Percentiles rank a stretch among this genome's conserved stretches.
Conservation (phyloP, 306 rosid species). For the Argentina anserina region DNA sequence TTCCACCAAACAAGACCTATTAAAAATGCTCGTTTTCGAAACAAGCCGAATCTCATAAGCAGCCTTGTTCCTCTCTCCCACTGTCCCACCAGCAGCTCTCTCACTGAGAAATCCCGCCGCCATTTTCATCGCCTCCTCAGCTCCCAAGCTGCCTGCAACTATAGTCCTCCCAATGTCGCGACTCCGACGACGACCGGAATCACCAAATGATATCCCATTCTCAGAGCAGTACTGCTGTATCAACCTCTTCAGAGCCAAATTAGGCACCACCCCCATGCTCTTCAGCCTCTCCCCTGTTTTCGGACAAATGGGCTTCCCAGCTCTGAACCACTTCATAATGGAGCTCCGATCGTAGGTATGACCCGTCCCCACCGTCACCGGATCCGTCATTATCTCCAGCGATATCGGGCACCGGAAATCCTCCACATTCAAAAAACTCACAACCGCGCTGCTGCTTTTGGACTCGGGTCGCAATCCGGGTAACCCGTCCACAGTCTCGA, state of each 20-base stretch:
- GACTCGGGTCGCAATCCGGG: slow-evolving; percentile 27
- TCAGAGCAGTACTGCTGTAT: slow-evolving; percentile 49
- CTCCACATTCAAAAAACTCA: slow-evolving; percentile 40
- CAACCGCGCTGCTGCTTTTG: slow-evolving; percentile 9
- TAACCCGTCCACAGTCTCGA: slow-evolving; percentile 40
- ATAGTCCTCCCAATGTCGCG: slow-evolving; percentile 29
- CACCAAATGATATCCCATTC: slow-evolving; percentile 40
- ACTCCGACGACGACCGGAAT: slow-evolving; percentile 27
- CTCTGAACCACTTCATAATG: slow-evolving; percentile 69
- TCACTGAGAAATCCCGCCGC: slow-evolving; percentile 35
- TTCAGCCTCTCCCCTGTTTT: slow-evolving; percentile 63
- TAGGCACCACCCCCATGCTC: slow-evolving; percentile 56
- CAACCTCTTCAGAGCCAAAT: slow-evolving; percentile 47
- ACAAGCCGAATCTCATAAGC: slow-evolving; percentile 63
- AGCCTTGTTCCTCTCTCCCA: slow-evolving; percentile 41
- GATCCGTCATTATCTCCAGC: slow-evolving; percentile 74
- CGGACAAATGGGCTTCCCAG: slow-evolving; percentile 65
- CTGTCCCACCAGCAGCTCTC: slow-evolving; percentile 31
- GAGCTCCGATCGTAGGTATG: slow-evolving; percentile 84
- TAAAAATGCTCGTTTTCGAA: slow-evolving; percentile 64
- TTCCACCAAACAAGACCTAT: slow-evolving; percentile 69
- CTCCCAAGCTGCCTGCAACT: slow-evolving; percentile 41
- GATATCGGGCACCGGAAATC: slow-evolving; percentile 90
- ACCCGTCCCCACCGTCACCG: slow-evolving; percentile 74
- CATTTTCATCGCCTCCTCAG: slow-evolving; percentile 48